Evolutionary conservation across 2,329 filamentous ascomycete species (phyloP).

Genomic region (Neofusicoccum parvum): DNA sequence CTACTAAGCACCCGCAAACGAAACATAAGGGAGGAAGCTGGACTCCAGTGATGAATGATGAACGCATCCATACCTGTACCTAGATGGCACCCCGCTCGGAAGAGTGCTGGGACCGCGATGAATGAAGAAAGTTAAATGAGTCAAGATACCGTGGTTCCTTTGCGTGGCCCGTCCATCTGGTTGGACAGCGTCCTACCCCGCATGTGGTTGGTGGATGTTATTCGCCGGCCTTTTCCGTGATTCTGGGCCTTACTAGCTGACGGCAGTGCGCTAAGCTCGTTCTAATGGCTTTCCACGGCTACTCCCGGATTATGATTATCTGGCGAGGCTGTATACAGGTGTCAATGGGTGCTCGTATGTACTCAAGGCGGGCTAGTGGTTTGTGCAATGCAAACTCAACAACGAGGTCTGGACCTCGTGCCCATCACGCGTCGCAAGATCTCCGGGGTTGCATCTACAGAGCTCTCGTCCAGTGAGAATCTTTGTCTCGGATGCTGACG

Average conservation of each 20-base stretch:
- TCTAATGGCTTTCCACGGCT: too few species aligned
- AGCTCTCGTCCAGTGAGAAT: neutral
- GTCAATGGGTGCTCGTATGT: too few species aligned
- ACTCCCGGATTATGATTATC: too few species aligned
- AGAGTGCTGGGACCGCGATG: neutral
- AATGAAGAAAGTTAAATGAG: constrained; percentile 2
- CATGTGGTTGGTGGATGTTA: neutral
- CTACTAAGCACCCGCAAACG: constrained; percentile 8
- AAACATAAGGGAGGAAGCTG: neutral
- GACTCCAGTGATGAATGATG: neutral
- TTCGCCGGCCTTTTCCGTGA: neutral
- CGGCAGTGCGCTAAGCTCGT: neutral
- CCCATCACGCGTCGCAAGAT: neutral
- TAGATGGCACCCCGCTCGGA: neutral
- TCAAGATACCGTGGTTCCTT: neutral
- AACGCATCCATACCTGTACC: neutral
- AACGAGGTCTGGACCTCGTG: neutral
- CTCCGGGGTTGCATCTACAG: neutral
- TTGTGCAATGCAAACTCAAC: too few species aligned
- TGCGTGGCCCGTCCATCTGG: neutral
- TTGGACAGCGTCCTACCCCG: neutral
- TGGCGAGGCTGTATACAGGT: too few species aligned
- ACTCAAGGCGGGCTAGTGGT: too few species aligned
- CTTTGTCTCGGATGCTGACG: neutral
- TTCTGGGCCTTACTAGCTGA: neutral